These are phyloP conservation scores for Mortierella sp. DNA, from an alignment of 371 early-diverging fungal genomes.

Conservation along the genomic window DNA sequence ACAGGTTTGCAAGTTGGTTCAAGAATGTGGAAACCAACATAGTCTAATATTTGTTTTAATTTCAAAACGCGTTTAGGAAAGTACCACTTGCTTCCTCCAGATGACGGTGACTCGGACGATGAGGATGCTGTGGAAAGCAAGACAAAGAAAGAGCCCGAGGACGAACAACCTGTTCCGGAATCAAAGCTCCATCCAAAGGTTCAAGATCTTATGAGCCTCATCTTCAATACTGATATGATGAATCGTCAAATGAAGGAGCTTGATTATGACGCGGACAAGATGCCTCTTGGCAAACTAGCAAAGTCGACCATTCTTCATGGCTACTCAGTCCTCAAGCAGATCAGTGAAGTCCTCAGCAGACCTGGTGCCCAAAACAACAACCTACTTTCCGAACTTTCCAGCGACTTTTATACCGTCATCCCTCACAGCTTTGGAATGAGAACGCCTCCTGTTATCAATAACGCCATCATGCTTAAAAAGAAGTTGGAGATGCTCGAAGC, in stretches of 20 bases:
- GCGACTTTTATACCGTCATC: slow-evolving; percentile 70
- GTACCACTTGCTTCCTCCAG: slow-evolving; percentile 58
- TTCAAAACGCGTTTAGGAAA: slow-evolving; percentile 29
- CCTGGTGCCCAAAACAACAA: neutral
- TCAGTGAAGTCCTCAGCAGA: slow-evolving; percentile 57
- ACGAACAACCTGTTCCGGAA: slow-evolving; percentile 31
- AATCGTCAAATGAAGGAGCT: slow-evolving; percentile 65
- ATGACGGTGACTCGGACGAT: slow-evolving; percentile 64
- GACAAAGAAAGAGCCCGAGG: slow-evolving; percentile 17
- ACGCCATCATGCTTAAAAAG: slow-evolving; percentile 49
- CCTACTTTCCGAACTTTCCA: slow-evolving; percentile 49
- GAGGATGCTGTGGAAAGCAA: slow-evolving; percentile 30
- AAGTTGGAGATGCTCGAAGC: slow-evolving; percentile 74
- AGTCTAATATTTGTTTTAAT: neutral
- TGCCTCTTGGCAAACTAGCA: slow-evolving; percentile 74
- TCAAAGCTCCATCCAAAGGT: slow-evolving; percentile 63
- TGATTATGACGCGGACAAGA: slow-evolving; percentile 67
- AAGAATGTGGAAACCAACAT: too few species aligned
- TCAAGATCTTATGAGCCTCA: slow-evolving; percentile 64
- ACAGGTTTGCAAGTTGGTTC: too few species aligned
- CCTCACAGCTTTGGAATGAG: slow-evolving; percentile 68
- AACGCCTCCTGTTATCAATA: slow-evolving; percentile 63
- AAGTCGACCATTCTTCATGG: slow-evolving; percentile 66
- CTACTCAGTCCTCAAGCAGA: slow-evolving; percentile 62
- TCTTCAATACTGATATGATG: slow-evolving; percentile 70